Percentiles rank a stretch among this genome's conserved stretches.
These are phyloP conservation scores for Tuctoria greenei DNA, from an alignment of 176 grass and related monocot species.

Conservation along the genomic window DNA sequence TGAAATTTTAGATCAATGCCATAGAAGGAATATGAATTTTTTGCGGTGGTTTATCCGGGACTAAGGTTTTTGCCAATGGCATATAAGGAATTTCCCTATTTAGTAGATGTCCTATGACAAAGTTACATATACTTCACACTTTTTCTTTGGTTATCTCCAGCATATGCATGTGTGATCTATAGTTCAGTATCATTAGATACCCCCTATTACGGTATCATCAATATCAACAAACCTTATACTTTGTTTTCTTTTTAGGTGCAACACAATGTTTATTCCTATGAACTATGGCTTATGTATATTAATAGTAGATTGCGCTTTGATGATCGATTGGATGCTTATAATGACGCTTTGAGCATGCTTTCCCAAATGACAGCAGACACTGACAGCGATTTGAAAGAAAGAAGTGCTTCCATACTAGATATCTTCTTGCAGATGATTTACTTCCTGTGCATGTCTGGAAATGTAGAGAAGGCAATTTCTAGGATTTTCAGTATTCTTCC, in stretches of 20 bases:
- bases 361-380: conserved; percentile 60
- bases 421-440: conserved; percentile 97
- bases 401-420: conserved; percentile 81
- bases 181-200: conserved; percentile 17
- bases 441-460: conserved; percentile 82
- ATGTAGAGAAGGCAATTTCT: conserved; percentile 61
- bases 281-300: conserved; percentile 98
- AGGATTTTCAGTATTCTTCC: conserved; percentile 60
- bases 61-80: too few species aligned
- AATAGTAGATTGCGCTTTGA: conserved; percentile 92
- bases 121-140: neutral
- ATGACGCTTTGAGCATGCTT: conserved; percentile 71
- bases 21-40: too few species aligned
- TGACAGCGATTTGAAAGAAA: conserved; percentile 64
- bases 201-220: conserved; percentile 15
- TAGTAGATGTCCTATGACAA: neutral
- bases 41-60: too few species aligned
- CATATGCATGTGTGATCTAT: conserved; percentile 25
- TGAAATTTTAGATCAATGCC: too few species aligned
- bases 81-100: too few species aligned
- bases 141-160: conserved; percentile 3
- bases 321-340: conserved; percentile 79
- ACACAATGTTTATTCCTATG: conserved; percentile 83
- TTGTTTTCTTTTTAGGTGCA: conserved; percentile 89
- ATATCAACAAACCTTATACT: conserved; percentile 40